These are phyloP conservation scores for Cutaneotrichosporon mucoides DNA, from an alignment of 1,284 basidiomycete genomes.

Conservation along the genomic window DNA sequence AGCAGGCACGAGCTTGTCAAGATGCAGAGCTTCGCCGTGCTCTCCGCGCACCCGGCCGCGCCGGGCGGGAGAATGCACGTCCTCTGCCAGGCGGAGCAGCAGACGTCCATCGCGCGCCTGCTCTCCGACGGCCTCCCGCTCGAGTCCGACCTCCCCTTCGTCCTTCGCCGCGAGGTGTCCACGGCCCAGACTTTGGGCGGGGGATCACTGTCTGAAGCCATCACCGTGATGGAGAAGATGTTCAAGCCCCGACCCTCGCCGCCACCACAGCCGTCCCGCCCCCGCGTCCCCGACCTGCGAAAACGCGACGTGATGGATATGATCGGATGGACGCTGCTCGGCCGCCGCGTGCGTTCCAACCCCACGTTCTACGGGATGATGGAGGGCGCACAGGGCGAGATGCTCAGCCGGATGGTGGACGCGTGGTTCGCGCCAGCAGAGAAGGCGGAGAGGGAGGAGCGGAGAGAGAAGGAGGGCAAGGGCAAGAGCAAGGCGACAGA, in stretches of 20 bases:
- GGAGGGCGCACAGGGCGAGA: constrained; percentile 53
- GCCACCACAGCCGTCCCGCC: constrained; percentile 24
- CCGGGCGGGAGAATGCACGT: constrained; percentile 67
- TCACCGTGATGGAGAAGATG: constrained; percentile 18
- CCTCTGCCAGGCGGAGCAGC: constrained; percentile 79
- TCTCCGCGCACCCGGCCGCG: constrained; percentile 44
- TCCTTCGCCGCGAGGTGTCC: constrained; percentile 16
- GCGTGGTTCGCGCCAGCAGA: constrained; percentile 23
- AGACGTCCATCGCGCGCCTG: constrained; percentile 73
- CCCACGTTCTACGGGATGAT: constrained; percentile 77
- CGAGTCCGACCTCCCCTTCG: constrained; percentile 66
- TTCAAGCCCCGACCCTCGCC: constrained; percentile 26
- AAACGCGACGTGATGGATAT: constrained; percentile 71
- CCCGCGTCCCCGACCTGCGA: constrained; percentile 47
- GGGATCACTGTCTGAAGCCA: constrained; percentile 19
- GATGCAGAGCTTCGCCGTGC: constrained; percentile 78
- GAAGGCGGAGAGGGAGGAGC: not conserved
- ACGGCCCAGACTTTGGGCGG: constrained; percentile 16
- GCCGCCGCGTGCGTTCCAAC: constrained; percentile 68
- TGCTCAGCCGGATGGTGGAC: constrained; percentile 69
- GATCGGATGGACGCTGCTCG: constrained; percentile 77
- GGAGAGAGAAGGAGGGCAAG: not conserved
- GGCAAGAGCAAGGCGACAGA: not conserved
- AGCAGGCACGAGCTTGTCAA: constrained; percentile 72
- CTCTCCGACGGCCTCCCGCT: constrained; percentile 81